phyloP scores from a whole-genome alignment of 768 basidiomycete genomes.

The Phanerodontia chrysosporium region DNA sequence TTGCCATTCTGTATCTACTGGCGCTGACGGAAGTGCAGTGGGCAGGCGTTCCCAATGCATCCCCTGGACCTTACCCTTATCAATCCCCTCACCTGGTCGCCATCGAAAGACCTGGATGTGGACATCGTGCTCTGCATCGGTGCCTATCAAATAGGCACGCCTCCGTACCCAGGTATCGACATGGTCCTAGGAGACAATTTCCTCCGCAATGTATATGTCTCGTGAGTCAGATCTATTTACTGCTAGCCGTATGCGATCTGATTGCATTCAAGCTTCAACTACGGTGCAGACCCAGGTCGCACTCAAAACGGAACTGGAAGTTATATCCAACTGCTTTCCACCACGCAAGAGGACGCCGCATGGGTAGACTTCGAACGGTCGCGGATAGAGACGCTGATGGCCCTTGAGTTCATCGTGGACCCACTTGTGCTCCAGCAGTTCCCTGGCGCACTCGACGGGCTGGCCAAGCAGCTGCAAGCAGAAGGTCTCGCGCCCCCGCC shows the following conservation, averaged over 20 bases:
- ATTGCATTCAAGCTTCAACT: slow-evolving; percentile 16
- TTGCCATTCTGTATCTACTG: background rate
- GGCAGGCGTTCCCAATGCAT: background rate
- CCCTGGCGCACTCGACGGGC: slow-evolving; percentile 10
- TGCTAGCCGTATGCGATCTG: no score
- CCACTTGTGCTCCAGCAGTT: background rate
- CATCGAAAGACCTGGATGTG: background rate
- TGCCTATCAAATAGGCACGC: background rate
- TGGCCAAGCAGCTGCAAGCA: slow-evolving; percentile 29
- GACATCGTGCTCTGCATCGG: background rate
- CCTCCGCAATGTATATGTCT: slow-evolving; percentile 31
- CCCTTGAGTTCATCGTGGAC: background rate
- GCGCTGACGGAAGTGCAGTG: background rate
- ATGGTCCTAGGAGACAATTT: slow-evolving; percentile 31
- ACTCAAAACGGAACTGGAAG: slow-evolving; percentile 15
- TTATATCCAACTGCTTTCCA: slow-evolving; percentile 29
- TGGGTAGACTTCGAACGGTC: background rate
- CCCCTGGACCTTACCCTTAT: background rate
- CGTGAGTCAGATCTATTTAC: slow-evolving; percentile 21
- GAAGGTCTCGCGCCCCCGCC: background rate
- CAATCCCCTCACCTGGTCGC: background rate
- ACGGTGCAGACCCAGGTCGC: slow-evolving; percentile 8
- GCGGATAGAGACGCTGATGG: background rate
- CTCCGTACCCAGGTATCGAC: slow-evolving; percentile 17
- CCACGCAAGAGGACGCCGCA: slow-evolving; percentile 13